These are phyloP conservation scores for Geosmithia morbida DNA, from an alignment of 2,329 filamentous ascomycete species.

Conservation along the genomic window DNA sequence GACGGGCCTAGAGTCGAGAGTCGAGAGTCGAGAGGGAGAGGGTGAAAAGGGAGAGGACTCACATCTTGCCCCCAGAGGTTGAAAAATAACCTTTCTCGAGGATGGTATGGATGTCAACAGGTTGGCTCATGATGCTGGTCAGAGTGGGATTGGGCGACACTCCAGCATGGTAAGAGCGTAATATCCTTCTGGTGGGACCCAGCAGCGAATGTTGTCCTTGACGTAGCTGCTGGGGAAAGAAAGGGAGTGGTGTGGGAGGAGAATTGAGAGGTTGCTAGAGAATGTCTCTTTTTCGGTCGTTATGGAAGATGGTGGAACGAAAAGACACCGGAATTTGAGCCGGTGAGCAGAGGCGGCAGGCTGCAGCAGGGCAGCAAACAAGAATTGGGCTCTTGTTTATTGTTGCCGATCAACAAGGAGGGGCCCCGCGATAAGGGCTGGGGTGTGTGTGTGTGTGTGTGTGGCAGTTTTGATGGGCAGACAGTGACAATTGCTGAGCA, in stretches of 20 bases:
- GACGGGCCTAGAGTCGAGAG: not conserved
- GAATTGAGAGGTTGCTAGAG: not conserved
- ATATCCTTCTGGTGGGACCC: no score
- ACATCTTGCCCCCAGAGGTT: constrained; percentile 23
- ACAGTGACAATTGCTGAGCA: no score
- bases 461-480: no score
- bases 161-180: not conserved
- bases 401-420: not conserved
- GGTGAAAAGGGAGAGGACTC: not conserved
- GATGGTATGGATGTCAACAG: constrained; percentile 27
- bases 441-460: no score
- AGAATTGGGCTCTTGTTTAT: not conserved
- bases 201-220: not conserved
- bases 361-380: not conserved
- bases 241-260: not conserved
- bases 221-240: no score
- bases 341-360: not conserved
- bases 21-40: not conserved
- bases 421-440: not conserved
- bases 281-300: not conserved
- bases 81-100: constrained; percentile 35
- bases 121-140: constrained; percentile 25
- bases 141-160: not conserved
- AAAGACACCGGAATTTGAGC: not conserved
- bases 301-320: not conserved